These are phyloP conservation scores for Angomonas ambiguus DNA, from an alignment of 208 protist species.

Conservation along the genomic window DNA sequence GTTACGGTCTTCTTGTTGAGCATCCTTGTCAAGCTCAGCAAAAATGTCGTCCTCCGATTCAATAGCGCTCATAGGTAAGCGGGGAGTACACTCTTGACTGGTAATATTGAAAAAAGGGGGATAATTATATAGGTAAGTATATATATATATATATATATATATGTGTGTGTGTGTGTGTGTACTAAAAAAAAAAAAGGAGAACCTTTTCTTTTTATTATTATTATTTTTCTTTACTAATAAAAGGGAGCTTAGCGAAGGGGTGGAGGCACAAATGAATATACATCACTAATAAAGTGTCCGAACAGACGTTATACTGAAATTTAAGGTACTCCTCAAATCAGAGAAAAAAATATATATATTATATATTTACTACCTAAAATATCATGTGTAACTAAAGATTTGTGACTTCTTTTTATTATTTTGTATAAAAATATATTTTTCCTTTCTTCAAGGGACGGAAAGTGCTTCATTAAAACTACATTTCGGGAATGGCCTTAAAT, in stretches of 20 bases:
- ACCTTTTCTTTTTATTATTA: constrained; percentile 2
- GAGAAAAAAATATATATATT: neutral
- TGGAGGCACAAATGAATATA: too few relatives aligned
- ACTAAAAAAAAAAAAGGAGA: constrained; percentile 8
- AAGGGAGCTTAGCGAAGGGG: neutral
- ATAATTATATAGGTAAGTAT: constrained; percentile 1
- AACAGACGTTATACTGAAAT: too few relatives aligned
- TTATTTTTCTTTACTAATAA: neutral
- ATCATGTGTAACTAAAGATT: neutral
- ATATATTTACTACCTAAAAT: neutral
- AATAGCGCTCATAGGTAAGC: neutral
- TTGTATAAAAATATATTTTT: neutral
- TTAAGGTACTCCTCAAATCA: too few relatives aligned
- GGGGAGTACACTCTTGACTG: too few relatives aligned
- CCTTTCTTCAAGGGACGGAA: neutral
- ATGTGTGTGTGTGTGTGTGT: neutral
- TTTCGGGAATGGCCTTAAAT: constrained; percentile 88
- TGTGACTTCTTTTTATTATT: neutral
- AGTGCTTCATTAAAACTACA: constrained; percentile 21
- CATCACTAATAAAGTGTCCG: too few relatives aligned
- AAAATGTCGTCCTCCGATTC: constrained; percentile 20
- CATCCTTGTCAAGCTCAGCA: constrained; percentile 35
- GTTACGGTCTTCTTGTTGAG: constrained; percentile 30
- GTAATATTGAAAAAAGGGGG: constrained; percentile 3
- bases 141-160: constrained; percentile 4